These are phyloP conservation scores for Raphidocelis subcapitata DNA, from an alignment of 139 green algal species.

Conservation along the genomic window DNA sequence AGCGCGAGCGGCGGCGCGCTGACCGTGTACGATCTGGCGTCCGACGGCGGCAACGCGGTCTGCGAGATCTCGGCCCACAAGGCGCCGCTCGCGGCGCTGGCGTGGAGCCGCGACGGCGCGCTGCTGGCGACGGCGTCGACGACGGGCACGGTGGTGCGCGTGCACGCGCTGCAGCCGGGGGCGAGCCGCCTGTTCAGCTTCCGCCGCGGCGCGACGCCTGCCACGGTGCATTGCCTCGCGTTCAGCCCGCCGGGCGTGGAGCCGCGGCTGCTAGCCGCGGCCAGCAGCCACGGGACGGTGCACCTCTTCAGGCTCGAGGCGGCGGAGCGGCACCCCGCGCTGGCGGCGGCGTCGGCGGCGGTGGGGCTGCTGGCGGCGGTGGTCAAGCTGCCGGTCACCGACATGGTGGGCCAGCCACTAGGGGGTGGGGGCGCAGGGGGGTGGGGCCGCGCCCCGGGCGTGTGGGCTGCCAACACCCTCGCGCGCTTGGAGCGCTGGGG, in stretches of 20 bases:
- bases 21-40: conserved; percentile 62
- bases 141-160: conserved; percentile 81
- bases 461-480: neutral
- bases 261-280: conserved; percentile 61
- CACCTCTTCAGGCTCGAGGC: conserved; percentile 63
- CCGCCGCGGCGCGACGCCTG: conserved; percentile 52
- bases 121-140: conserved; percentile 76
- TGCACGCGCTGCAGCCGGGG: conserved; percentile 39
- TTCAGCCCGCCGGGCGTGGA: conserved; percentile 52
- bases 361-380: conserved; percentile 54
- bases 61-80: conserved; percentile 78
- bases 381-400: conserved; percentile 38
- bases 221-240: conserved; percentile 64
- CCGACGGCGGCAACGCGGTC: conserved; percentile 55
- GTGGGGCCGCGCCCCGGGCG: neutral
- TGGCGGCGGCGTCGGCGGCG: conserved; percentile 24
- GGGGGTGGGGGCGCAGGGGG: neutral
- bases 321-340: conserved; percentile 8
- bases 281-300: conserved; percentile 67
- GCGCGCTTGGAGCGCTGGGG: too few relatives aligned
- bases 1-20: conserved; percentile 36
- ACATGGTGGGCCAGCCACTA: conserved; percentile 33
- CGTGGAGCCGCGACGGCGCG: conserved; percentile 42
- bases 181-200: conserved; percentile 40
- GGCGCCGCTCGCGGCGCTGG: conserved; percentile 46